Evolutionary conservation across 371 early-diverging fungal species (phyloP).

Genomic region (Mortierella sp.): DNA sequence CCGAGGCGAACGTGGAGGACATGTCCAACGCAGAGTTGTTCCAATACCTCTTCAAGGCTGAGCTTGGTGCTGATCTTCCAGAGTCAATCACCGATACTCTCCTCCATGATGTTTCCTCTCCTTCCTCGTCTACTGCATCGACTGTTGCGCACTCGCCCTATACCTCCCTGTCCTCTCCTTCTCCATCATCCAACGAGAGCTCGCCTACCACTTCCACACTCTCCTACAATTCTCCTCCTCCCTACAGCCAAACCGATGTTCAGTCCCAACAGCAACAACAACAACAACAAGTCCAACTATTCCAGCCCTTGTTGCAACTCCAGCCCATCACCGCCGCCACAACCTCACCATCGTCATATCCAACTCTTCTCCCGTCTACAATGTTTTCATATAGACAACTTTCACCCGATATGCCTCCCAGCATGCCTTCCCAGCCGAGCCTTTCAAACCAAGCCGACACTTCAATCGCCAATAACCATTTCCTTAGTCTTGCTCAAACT

Average conservation of each 20-base stretch:
- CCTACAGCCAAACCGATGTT: conserved; percentile 8
- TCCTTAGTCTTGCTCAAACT: conserved; percentile 10
- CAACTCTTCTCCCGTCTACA: conserved; percentile 33
- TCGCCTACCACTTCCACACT: conserved; percentile 22
- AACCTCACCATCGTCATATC: conserved; percentile 6
- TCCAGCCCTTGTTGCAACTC: conserved; percentile 7
- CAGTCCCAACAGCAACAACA: background rate
- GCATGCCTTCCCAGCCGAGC: conserved; percentile 20
- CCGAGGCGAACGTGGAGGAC: conserved; percentile 35
- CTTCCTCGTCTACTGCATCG: conserved; percentile 18
- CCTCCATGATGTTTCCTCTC: conserved; percentile 5
- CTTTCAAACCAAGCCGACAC: background rate
- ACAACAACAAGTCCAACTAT: conserved; percentile 11
- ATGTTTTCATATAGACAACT: conserved; percentile 41
- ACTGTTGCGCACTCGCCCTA: conserved; percentile 11
- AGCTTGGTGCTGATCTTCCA: conserved; percentile 31
- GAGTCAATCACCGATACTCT: conserved; percentile 1
- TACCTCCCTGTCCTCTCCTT: conserved; percentile 9
- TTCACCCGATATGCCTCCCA: conserved; percentile 47
- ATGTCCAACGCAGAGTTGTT: conserved; percentile 53
- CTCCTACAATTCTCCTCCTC: conserved; percentile 23
- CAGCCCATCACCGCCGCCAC: conserved; percentile 4
- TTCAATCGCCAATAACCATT: conserved; percentile 11
- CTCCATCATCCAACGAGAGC: background rate
- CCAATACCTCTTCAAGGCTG: conserved; percentile 53